Conservation (phyloP, 768 basidiomycete genomes). For the Lepiota venenata region DNA sequence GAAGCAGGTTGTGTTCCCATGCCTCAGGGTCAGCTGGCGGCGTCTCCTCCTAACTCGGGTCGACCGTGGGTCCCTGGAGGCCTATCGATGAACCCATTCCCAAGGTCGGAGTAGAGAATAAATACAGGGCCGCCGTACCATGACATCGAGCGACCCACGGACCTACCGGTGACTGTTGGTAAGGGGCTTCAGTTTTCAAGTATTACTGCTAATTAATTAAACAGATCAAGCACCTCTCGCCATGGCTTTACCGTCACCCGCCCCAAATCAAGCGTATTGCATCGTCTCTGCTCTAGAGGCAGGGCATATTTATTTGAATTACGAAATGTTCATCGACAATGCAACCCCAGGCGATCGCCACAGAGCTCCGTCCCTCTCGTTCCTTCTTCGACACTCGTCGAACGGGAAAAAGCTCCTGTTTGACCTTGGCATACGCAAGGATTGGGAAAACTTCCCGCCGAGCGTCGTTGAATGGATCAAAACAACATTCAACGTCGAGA, state of each 20-base stretch:
- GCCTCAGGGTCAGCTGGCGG: too few species aligned
- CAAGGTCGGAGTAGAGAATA: too few species aligned
- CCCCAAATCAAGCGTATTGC: conserved; percentile 44
- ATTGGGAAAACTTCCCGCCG: conserved; percentile 40
- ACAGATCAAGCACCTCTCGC: neutral
- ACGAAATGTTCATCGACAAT: conserved; percentile 35
- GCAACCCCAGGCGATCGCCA: conserved; percentile 24
- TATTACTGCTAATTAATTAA: neutral
- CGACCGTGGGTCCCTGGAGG: too few species aligned
- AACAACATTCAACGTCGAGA: conserved; percentile 18
- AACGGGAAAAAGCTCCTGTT: conserved; percentile 40
- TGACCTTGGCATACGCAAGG: conserved; percentile 53
- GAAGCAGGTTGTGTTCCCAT: too few species aligned
- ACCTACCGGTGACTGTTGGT: too few species aligned
- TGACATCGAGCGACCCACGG: too few species aligned
- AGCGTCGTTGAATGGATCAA: conserved; percentile 24
- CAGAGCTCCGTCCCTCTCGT: conserved; percentile 45
- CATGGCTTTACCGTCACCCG: conserved; percentile 36
- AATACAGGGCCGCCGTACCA: too few species aligned
- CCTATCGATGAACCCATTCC: too few species aligned
- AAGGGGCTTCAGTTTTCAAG: neutral
- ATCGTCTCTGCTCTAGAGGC: conserved; percentile 54
- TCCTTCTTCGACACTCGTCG: conserved; percentile 46
- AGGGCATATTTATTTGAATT: conserved; percentile 37
- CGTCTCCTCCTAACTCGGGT: too few species aligned